Base-by-base conservation (phyloP, 495 filamentous ascomycete genomes). In the Podospora bellae-mahoneyi region DNA sequence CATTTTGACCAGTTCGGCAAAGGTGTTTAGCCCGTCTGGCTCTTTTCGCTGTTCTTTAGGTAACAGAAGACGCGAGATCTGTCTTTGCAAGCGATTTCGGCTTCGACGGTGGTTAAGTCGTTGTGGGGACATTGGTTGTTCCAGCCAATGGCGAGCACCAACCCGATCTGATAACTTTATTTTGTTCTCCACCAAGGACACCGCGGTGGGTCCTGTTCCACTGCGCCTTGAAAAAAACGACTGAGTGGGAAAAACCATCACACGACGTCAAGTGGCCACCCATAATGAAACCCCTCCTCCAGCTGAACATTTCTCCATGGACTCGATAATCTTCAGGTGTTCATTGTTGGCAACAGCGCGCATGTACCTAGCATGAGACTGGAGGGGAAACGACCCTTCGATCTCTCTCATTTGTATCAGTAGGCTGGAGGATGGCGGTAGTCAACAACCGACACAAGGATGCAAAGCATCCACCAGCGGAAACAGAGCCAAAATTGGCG, bases 401-500 rank as follows among this genome's bases (percentile, higher is more conserved):
- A 23, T 32, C 30, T 7, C 7, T 32, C 30, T 32, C 30, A 5
- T 23, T 23, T 23, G 23, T 23, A 23, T 0, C 23, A 0, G 23
- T 23, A 23, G 23, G 23, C 23, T 23, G 23, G 23, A 48, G 39
- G 39, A 16, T 48, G 39, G 39, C 15, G 39, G 39, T 48, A 48
- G 39, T 3, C 39, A 48, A 16, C 7, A 23, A 23, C 39, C 39
- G 39, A 16, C 39, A 48, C 15, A 1, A 16, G 9, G 9, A 16
- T 10, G 39, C 9, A 48, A 48, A 16, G 30, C 30, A 32, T 32
- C 30, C 39, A 48, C 39, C 39, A 16, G 39, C 39, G 39, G 39
- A 48, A 48, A 10, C 20, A 58, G n/a, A 58, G 55, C 55, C 55
- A 58, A 58, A 58, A 58, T 58, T 20, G 23, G 23, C 55, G 55